Evolutionary conservation across 768 basidiomycete species (phyloP), one percentile per base, ranked within the genome.

Genomic region (Piloderma croceum): DNA sequence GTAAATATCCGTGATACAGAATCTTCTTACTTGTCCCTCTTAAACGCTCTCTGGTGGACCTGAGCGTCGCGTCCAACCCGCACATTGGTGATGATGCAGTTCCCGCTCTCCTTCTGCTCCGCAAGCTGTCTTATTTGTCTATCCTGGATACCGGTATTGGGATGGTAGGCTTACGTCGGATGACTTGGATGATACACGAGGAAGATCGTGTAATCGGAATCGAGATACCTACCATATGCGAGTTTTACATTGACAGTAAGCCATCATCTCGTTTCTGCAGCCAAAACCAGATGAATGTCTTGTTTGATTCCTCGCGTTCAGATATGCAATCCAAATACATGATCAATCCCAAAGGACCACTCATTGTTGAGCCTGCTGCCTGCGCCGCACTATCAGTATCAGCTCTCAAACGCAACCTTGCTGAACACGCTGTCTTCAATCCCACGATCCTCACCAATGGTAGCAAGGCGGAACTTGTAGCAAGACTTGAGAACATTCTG

Each of bases 1-100:
- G 44, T 51, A 33, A 51, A 40, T 18, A 31, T 27, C 33, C 22
- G 5, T 24, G 37, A n/a, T 36, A 22, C 48, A 83, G 82, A 7
- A 57, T 82, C 19, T 83, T 71, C 46, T 68, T 76, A 22, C 68
- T 85, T 20, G 59, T 77, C 2, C 61, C 76, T 15, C 68, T 83
- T 39, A 77, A 74, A 52, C 65, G 62, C 36, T 70, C 75, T 21
- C 67, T 85, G 23, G 61, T 52, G 18, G 63, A 68, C 29, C 74
- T 85, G 10, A 71, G 71, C 36, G 49, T 83, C 40, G 63, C 74
- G 9, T 55, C 52, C 17, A 84, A 83, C 46, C 68, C 65, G 11
- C 54, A 56, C 34, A 73, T 85, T 51, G 60, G 71, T 42, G 73
- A 82, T 48, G 77, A 78, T 38, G 69, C 71, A 31, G 61, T 79